Conservation (phyloP, 2,329 filamentous ascomycete genomes). For the Ceratocystis diversiconidia region DNA sequence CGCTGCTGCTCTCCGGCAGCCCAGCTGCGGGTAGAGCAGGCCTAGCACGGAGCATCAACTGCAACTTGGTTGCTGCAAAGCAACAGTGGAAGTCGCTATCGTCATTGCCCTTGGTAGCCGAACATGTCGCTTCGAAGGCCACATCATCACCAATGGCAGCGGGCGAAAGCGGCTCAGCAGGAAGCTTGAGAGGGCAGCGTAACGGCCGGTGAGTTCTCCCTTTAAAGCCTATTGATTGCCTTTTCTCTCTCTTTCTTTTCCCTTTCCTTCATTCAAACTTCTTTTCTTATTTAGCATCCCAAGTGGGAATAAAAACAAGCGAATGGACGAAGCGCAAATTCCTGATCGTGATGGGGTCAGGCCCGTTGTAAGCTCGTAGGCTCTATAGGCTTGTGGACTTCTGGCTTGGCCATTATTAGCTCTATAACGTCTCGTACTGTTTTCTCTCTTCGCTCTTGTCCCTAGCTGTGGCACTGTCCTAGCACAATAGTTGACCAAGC, state of each 20-base stretch:
- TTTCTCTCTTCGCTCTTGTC: too few relatives aligned
- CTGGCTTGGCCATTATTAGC: too few relatives aligned
- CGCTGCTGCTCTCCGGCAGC: not conserved
- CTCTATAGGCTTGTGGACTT: too few relatives aligned
- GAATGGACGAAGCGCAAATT: too few relatives aligned
- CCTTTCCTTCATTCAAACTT: not conserved
- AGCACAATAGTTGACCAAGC: too few relatives aligned
- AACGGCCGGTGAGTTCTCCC: conserved; percentile 12
- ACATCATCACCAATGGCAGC: not conserved
- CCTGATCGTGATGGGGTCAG: too few relatives aligned
- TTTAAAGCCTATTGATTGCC: not conserved
- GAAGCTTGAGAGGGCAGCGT: not conserved
- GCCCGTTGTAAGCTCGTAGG: too few relatives aligned
- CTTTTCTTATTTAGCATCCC: conserved; percentile 3
- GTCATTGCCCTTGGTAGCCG: not conserved
- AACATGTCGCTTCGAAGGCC: not conserved
- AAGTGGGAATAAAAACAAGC: not conserved
- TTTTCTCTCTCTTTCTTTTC: conserved; percentile 3
- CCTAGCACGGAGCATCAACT: not conserved
- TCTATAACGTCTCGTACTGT: too few relatives aligned
- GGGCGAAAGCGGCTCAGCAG: not conserved
- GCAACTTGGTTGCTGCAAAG: not conserved
- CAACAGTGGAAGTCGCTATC: conserved; percentile 1
- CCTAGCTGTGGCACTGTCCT: too few relatives aligned
- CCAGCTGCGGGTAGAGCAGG: not conserved